Percentiles rank a stretch among this genome's conserved stretches.
Evolutionary conservation across 2,329 filamentous ascomycete species (phyloP).

Genomic region (Aspergillus melleus): DNA sequence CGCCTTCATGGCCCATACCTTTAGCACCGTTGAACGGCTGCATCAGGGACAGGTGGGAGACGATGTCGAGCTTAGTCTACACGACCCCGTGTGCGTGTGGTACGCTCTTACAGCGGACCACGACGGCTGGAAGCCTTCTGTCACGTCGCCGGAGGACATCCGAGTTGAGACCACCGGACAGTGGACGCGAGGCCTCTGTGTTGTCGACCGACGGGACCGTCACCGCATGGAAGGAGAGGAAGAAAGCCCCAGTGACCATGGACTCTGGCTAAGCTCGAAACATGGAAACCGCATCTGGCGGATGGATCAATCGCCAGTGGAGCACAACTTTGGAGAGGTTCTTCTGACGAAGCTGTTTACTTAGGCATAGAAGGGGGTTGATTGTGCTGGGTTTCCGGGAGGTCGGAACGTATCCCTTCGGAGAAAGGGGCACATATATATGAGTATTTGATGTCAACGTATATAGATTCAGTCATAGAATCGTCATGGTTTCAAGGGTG

Average conservation of each 20-base stretch:
- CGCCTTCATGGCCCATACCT: conserved; percentile 70
- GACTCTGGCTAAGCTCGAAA: conserved; percentile 70
- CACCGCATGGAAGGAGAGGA: conserved; percentile 49
- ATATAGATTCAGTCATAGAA: conserved; percentile 1
- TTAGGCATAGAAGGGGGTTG: background rate
- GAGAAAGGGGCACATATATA: background rate
- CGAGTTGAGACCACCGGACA: conserved; percentile 86
- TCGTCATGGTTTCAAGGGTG: background rate
- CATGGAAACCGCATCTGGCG: conserved; percentile 80
- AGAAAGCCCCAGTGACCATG: conserved; percentile 68
- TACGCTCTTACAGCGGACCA: conserved; percentile 63
- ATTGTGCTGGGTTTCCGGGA: background rate
- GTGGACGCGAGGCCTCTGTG: conserved; percentile 91
- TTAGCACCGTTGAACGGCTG: conserved; percentile 66
- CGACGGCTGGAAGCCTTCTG: conserved; percentile 44
- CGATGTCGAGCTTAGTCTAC: conserved; percentile 62
- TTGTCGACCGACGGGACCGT: conserved; percentile 69
- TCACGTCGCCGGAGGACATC: conserved; percentile 70
- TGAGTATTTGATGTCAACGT: background rate
- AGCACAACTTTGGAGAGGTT: conserved; percentile 64
- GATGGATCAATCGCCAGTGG: conserved; percentile 68
- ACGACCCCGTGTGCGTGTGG: conserved; percentile 79
- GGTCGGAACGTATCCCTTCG: background rate
- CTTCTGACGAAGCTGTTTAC: conserved; percentile 65
- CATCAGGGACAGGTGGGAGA: conserved; percentile 54